These are phyloP conservation scores for Monarda citriodora DNA, from an alignment of 305 asterid species.

Conservation along the genomic window DNA sequence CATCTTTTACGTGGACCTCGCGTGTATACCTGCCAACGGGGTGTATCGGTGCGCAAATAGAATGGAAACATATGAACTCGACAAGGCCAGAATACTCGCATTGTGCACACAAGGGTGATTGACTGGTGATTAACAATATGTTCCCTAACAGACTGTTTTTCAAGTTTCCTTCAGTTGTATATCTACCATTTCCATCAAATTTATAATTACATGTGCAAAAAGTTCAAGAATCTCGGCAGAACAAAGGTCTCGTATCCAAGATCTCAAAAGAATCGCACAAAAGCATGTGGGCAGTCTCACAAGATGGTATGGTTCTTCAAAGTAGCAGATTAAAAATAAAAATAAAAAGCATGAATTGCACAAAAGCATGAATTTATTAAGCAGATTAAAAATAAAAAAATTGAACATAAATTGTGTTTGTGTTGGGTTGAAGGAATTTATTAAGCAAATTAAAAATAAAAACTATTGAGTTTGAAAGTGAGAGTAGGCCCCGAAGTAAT, in stretches of 20 bases:
- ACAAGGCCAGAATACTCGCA: conserved; percentile 28
- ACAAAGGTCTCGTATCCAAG: conserved; percentile 17
- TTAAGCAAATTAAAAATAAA: too few species aligned
- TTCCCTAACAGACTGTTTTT: conserved; percentile 23
- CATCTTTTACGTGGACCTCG: too few species aligned
- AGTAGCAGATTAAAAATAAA: conserved; percentile 16
- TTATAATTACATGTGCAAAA: conserved; percentile 39
- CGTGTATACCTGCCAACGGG: too few species aligned
- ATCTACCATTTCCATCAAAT: conserved; percentile 30
- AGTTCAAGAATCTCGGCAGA: conserved; percentile 20
- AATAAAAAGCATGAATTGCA: too few species aligned
- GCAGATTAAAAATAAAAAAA: too few species aligned
- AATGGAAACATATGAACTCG: conserved; percentile 11
- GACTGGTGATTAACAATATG: conserved; percentile 23
- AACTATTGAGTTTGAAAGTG: too few species aligned
- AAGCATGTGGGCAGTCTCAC: conserved; percentile 12
- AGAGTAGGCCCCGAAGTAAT: too few species aligned
- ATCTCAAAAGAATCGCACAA: conserved; percentile 26
- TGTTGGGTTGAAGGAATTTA: too few species aligned
- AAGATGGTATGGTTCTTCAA: conserved; percentile 9
- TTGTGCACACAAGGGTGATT: conserved; percentile 16
- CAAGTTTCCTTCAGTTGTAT: conserved; percentile 21
- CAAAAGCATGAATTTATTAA: conserved; percentile 33
- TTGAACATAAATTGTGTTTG: too few species aligned
- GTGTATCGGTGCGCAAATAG: too few species aligned